A percentile compares a stretch with the other conserved stretches of the same genome.
Conservation (phyloP, 805 yeast species). For the Wickerhamia fluorescens region DNA sequence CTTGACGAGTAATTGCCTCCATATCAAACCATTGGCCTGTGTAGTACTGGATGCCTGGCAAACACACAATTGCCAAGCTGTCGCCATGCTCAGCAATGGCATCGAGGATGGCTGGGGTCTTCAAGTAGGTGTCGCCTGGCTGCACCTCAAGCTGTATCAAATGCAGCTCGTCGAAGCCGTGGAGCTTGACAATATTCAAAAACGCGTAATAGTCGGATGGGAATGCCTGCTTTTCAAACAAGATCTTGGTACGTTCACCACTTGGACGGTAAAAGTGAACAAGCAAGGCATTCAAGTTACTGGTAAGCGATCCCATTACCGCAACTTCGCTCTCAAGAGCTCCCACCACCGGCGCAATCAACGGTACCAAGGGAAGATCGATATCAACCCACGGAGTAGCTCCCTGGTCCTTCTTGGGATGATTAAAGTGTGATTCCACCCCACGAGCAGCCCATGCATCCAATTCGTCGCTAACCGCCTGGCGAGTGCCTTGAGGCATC, state of each 20-base stretch:
- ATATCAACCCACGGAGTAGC: constrained; percentile 76
- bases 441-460: constrained; percentile 78
- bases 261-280: constrained; percentile 68
- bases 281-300: constrained; percentile 70
- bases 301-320: constrained; percentile 78
- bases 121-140: constrained; percentile 47
- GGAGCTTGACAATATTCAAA: constrained; percentile 59
- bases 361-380: constrained; percentile 67
- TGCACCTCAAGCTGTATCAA: constrained; percentile 61
- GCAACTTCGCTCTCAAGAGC: constrained; percentile 75
- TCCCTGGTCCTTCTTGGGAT: constrained; percentile 39
- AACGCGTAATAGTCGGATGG: constrained; percentile 91
- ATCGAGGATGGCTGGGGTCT: constrained; percentile 56
- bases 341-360: constrained; percentile 70
- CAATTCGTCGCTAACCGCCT: constrained; percentile 57
- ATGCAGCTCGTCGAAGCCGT: constrained; percentile 43
- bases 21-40: constrained; percentile 86
- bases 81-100: constrained; percentile 51
- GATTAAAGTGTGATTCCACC: constrained; percentile 80
- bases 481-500: constrained; percentile 63
- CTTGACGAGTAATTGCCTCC: constrained; percentile 55
- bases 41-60: constrained; percentile 88
- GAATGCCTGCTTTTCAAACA: constrained; percentile 82
- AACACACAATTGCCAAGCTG: constrained; percentile 63
- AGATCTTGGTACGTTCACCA: constrained; percentile 53